These are phyloP conservation scores for Gossypium anomalum DNA, from an alignment of 345 rosid species.

Conservation along the genomic window DNA sequence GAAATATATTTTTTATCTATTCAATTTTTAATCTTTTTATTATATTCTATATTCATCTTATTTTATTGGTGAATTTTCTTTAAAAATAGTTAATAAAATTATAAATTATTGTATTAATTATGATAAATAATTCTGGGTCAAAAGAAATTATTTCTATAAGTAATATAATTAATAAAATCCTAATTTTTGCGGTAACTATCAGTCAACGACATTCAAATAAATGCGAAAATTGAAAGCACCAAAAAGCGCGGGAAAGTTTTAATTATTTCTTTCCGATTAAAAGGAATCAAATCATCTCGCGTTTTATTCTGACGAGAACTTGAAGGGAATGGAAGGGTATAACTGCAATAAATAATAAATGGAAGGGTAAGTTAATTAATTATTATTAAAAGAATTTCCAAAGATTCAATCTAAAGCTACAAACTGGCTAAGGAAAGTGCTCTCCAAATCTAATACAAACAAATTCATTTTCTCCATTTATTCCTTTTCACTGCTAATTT, in stretches of 20 bases:
- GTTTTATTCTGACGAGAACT: slow-evolving; percentile 9
- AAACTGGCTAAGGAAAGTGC: slow-evolving; percentile 16
- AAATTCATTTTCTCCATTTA: slow-evolving; percentile 17
- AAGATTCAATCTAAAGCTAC: slow-evolving; percentile 27
- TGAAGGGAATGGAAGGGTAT: slow-evolving; percentile 14
- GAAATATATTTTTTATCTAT: too few relatives aligned
- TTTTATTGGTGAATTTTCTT: too few relatives aligned
- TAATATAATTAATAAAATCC: too few relatives aligned
- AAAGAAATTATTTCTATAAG: too few relatives aligned
- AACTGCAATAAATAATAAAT: not conserved
- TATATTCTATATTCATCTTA: too few relatives aligned
- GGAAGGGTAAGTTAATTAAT: slow-evolving; percentile 5
- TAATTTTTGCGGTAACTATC: too few relatives aligned
- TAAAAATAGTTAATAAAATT: too few relatives aligned
- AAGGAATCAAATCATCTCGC: not conserved
- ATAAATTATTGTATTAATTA: too few relatives aligned
- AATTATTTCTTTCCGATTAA: not conserved
- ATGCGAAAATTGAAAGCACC: not conserved
- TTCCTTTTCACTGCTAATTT: not conserved
- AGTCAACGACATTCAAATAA: not conserved
- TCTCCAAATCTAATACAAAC: slow-evolving; percentile 24
- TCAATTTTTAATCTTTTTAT: too few relatives aligned
- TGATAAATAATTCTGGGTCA: too few relatives aligned
- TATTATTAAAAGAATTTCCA: not conserved
- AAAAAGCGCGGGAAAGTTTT: slow-evolving; percentile 11